Evolutionary conservation across 2,329 filamentous ascomycete species (phyloP).

Genomic region (Biscogniauxia sp.): DNA sequence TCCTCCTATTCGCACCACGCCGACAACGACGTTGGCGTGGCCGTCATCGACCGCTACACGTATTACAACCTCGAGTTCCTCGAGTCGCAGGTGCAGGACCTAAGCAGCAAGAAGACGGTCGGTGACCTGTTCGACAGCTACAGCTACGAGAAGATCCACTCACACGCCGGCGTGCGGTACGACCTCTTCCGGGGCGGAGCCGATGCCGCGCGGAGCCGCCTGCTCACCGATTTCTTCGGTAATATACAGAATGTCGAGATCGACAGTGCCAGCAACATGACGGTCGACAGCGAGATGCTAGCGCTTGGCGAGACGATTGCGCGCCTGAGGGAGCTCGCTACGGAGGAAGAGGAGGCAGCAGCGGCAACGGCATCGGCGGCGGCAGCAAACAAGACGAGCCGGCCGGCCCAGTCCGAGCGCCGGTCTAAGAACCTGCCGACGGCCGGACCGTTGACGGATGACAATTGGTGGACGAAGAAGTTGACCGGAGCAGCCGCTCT

Average conservation of each 20-base stretch:
- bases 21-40: constrained; percentile 95
- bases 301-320: constrained; percentile 70
- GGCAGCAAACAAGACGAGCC: constrained; percentile 27
- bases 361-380: constrained; percentile 6
- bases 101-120: constrained; percentile 82
- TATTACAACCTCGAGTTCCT: constrained; percentile 98
- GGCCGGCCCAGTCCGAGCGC: constrained; percentile 18
- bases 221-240: constrained; percentile 96
- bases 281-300: constrained; percentile 70
- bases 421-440: constrained; percentile 41
- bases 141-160: constrained; percentile 92
- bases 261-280: constrained; percentile 58
- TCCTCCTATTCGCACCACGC: constrained; percentile 97
- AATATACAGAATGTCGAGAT: constrained; percentile 98
- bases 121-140: constrained; percentile 96
- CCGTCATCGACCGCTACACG: constrained; percentile 97
- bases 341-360: constrained; percentile 37
- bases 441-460: constrained; percentile 62
- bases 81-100: constrained; percentile 82
- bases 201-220: constrained; percentile 69
- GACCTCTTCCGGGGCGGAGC: constrained; percentile 91
- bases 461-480: constrained; percentile 67
- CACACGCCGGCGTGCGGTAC: constrained; percentile 85
- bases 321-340: constrained; percentile 48
- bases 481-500: constrained; percentile 59